These are phyloP conservation scores for Schoenoplectus tabernaemontani DNA, from an alignment of 202 grass and related monocot species.

Conservation along the genomic window DNA sequence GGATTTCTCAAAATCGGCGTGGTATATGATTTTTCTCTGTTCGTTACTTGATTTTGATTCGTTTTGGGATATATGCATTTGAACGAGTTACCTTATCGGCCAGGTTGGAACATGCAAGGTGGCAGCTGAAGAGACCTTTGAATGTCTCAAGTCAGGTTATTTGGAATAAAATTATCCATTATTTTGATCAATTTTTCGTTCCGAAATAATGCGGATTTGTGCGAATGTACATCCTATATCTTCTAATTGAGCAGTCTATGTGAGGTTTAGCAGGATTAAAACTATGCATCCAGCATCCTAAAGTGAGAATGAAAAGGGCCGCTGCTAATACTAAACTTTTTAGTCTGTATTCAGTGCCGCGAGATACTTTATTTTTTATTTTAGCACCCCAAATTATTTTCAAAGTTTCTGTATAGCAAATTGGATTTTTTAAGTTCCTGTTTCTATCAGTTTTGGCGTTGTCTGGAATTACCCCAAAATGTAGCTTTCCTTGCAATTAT, in stretches of 20 bases:
- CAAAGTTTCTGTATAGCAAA: not conserved
- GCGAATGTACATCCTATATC: not conserved
- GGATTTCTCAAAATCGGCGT: conserved; percentile 92
- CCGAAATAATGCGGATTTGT: not conserved
- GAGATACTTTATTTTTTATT: not conserved
- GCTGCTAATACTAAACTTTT: not conserved
- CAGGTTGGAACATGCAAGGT: conserved; percentile 86
- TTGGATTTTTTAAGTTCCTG: not conserved
- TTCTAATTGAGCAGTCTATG: not conserved
- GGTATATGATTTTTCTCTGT: conserved; percentile 5
- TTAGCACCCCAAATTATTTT: not conserved
- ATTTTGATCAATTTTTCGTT: not conserved
- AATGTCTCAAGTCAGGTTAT: conserved; percentile 52
- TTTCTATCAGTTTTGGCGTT: not conserved
- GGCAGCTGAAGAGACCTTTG: conserved; percentile 63
- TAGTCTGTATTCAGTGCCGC: not conserved
- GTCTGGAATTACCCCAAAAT: not conserved
- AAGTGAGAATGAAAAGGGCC: not conserved
- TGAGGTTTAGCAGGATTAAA: not conserved
- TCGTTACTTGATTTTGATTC: not conserved
- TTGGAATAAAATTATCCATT: not conserved
- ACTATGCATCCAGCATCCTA: not conserved
- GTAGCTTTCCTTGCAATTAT: not conserved
- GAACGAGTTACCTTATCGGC: not conserved
- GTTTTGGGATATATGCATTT: not conserved